Evolutionary conservation across 495 filamentous ascomycete genomes (phyloP), one percentile per base, ranked within the genome.

Genomic region (Penicillium coprophilum): DNA sequence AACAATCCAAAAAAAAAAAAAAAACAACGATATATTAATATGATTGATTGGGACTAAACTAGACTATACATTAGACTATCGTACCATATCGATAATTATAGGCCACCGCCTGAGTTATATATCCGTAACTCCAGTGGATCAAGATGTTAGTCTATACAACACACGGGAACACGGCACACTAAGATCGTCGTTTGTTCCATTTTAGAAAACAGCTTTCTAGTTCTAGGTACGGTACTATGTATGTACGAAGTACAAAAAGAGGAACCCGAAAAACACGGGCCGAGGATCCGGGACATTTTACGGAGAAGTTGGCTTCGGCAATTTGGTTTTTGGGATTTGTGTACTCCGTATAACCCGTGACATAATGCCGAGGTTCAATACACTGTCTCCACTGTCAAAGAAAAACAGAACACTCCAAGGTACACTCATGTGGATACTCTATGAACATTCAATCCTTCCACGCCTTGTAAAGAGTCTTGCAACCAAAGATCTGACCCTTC

Each of bases 401-500:
- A 21, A 31, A 27, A 49, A 13, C 4, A 23, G 39, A 21, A 27
- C 1, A 27, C 10, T 13, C 17, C 23, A 11, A 11, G 20, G n/a
- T 40, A 21, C 19, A 43, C 9, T 7, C 11, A 28, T 27, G 24
- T 21, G n/a, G n/a, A 24, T 50, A 8, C 31, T 21, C 31, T n/a
- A 30, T 21, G 6, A 4, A 15, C 13, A 13, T 15, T 30, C 39
- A 73, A 48, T 79, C 84, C 71, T 85, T 81, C 92, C 92, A 96
- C 0, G 84, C 88, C 65, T 83, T 82, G 63, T 92, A 97, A 55
- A 90, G 82, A 65, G 86, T 90, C 56, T 80, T 82, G 60, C 82
- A 86, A 6, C 91, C 92, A 71, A 87, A 96, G 56, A 82, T 80
- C 75, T 92, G 75, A 6, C 91, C 91, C 75, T 85, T 88, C 80